Evolutionary conservation across 106 monocot genomes (phyloP).

Genomic region (Gastrodia elata): DNA sequence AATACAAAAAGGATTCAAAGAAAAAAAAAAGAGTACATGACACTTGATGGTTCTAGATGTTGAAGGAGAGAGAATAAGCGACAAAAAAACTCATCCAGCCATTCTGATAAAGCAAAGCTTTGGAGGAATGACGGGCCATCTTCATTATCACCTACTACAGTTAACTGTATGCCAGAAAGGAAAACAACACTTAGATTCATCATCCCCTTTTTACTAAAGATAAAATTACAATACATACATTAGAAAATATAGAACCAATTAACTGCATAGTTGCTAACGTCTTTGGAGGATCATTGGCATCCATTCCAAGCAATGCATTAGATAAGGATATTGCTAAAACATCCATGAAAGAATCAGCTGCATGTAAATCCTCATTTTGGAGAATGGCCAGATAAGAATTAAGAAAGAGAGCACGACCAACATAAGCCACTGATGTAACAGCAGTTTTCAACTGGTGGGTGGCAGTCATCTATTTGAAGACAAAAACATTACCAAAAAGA

Average conservation of each 20-base stretch:
- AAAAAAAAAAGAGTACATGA: constrained; percentile 26
- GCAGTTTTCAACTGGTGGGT: constrained; percentile 98
- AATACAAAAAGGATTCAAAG: neutral
- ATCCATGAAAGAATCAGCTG: constrained; percentile 30
- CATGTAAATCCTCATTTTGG: constrained; percentile 19
- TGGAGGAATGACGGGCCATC: constrained; percentile 44
- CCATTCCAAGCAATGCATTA: constrained; percentile 94
- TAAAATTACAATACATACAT: constrained; percentile 42
- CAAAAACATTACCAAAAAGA: constrained; percentile 6
- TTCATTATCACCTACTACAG: constrained; percentile 36
- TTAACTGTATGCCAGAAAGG: constrained; percentile 38
- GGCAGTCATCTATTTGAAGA: constrained; percentile 64
- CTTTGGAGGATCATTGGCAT: constrained; percentile 99
- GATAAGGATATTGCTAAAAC: constrained; percentile 65
- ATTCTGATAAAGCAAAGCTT: constrained; percentile 61
- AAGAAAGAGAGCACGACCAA: constrained; percentile 71
- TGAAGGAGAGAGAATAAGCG: constrained; percentile 89
- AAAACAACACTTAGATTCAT: constrained; percentile 3
- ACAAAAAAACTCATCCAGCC: constrained; percentile 96
- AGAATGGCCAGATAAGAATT: constrained; percentile 30
- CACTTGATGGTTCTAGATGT: constrained; percentile 73
- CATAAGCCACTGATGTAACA: constrained; percentile 79
- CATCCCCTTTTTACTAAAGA: neutral
- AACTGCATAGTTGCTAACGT: constrained; percentile 97
- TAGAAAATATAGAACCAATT: constrained; percentile 90